Evolutionary conservation across 2,329 filamentous ascomycete species (phyloP).

Genomic region (Rhynchosporium agropyri): DNA sequence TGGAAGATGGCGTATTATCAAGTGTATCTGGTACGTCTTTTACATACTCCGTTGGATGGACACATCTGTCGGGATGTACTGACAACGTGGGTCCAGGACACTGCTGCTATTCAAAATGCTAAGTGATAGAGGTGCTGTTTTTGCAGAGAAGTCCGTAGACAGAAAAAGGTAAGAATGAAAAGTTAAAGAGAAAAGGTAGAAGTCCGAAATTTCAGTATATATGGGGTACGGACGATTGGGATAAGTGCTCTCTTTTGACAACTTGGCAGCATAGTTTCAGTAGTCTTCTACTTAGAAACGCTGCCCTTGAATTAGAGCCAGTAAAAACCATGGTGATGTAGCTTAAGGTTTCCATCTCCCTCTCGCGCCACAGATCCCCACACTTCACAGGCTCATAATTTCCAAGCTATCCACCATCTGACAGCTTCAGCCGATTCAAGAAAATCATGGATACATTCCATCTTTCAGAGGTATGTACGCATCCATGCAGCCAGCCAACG

Average conservation of each 20-base stretch:
- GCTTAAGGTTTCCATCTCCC: neutral
- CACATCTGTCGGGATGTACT: neutral
- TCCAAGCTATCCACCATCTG: neutral
- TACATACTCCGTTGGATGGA: neutral
- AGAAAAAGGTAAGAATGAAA: no score
- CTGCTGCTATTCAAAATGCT: constrained; percentile 33
- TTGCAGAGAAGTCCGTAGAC: no score
- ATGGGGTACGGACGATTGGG: neutral
- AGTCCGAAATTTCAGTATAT: neutral
- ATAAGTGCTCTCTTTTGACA: neutral
- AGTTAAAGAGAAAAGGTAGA: neutral
- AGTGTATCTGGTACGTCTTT: constrained; percentile 37
- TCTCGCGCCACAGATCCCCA: neutral
- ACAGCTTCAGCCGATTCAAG: neutral
- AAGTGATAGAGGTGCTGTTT: constrained; percentile 21
- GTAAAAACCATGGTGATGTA: neutral
- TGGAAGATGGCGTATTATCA: constrained; percentile 41
- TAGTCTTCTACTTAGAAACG: neutral
- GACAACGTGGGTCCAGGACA: constrained; percentile 23
- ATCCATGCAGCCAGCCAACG: constrained; percentile 20
- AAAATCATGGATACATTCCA: neutral
- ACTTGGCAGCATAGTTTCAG: neutral
- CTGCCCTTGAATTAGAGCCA: neutral
- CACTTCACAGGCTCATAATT: neutral
- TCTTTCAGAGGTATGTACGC: constrained; percentile 6